Base-by-base conservation (phyloP, 352 stramenopile species). In the Elongisporangium undulatum region DNA sequence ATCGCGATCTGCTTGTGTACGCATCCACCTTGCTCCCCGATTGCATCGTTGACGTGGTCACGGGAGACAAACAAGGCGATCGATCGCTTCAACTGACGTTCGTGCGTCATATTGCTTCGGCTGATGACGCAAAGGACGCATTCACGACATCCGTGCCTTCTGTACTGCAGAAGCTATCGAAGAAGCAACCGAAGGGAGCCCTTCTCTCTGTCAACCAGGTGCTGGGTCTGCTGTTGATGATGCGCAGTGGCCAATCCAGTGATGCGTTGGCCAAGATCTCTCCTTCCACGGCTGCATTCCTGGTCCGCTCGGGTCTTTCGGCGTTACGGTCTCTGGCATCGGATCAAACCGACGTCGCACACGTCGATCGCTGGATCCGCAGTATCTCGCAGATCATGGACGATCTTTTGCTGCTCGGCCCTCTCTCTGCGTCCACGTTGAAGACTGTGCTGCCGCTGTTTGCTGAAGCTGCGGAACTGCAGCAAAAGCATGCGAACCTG, bases 171-270 rank as follows among this genome's bases (percentile, higher is more conserved):
- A 75, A 68, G 24, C 52, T 87, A 4, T 58, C 49, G 8, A 69
- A 57, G 20, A 55, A 49, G 12, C 45, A 70, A 24, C 34, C 48
- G 19, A 54, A 72, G 20, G 72, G 71, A 8, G 51, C 19, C 16
- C 49, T 83, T 22, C 58, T 76, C 22, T 65, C 73, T 4, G 1
- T 3, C n/a, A 49, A 49, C 1, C 77, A 87, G 20, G 49, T 83
- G 15, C 48, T 73, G 4, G 68, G 65, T 16, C 26, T 83, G 5
- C 58, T 87, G 22, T 49, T 83, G n/a, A 20, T 79, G 45, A 63
- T 70, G 55, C 72, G 66, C 9, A 72, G 20, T 26, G 20, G 22
- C 39, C 34, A 45, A 45, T 45, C 34, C 7, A 45, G 34, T 17
- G 34, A 45, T 45, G 34, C 13, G 12, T 17, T 45, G 34, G 4